Conservation (phyloP, 2,329 filamentous ascomycete genomes). For the Teratosphaeria epicoccoides region DNA sequence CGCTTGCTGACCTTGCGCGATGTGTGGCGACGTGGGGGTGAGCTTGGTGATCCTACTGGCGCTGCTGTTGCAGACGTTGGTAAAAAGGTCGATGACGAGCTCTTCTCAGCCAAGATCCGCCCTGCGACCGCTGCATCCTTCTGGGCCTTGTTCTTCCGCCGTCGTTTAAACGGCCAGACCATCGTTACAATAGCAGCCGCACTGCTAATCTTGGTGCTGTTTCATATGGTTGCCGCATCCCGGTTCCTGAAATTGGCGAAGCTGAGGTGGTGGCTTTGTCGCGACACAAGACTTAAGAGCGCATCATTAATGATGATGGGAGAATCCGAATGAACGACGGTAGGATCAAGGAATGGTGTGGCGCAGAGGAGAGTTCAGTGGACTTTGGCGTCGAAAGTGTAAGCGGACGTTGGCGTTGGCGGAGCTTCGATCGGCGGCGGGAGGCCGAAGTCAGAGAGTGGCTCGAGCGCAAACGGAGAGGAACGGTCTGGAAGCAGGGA, state of each 20-base stretch:
- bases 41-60: not conserved
- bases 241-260: no score
- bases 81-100: not conserved
- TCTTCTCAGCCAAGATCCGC: not conserved
- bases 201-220: not conserved
- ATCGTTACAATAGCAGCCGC: not conserved
- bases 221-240: not conserved
- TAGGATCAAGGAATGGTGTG: not conserved
- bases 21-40: not conserved
- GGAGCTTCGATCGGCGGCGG: not conserved
- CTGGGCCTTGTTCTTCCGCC: not conserved
- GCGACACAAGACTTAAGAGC: no score
- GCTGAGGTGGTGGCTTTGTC: no score
- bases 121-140: not conserved
- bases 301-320: not conserved
- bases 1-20: not conserved
- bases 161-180: constrained; percentile 1
- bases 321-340: not conserved
- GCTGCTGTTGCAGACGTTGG: not conserved
- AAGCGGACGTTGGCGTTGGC: not conserved
- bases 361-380: not conserved
- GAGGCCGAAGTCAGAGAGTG: not conserved
- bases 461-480: not conserved
- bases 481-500: not conserved
- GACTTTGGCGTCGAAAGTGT: not conserved